phyloP scores from a whole-genome alignment of 495 filamentous ascomycete species.

The Talaromyces proteolyticus region DNA sequence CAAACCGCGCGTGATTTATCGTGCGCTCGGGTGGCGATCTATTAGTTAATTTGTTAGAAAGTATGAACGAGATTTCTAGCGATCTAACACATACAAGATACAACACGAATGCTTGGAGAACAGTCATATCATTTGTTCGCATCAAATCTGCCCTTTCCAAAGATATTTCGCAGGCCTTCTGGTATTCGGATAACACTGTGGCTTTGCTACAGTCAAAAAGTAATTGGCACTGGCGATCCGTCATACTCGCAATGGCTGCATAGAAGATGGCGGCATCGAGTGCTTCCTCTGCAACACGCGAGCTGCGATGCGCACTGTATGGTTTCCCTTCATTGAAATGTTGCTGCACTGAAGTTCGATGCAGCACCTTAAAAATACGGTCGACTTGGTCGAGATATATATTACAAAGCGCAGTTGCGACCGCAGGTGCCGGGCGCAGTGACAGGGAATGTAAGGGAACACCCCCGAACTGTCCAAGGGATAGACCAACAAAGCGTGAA shows the following conservation, averaged over 20 bases:
- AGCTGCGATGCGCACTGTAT: slow-evolving; percentile 26
- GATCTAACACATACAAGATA: slow-evolving; percentile 31
- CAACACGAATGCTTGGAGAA: slow-evolving; percentile 52
- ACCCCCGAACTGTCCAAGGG: background rate
- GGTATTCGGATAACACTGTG: slow-evolving; percentile 35
- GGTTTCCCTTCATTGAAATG: slow-evolving; percentile 21
- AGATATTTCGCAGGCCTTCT: slow-evolving; percentile 40
- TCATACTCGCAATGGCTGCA: slow-evolving; percentile 39
- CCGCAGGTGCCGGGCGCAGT: background rate
- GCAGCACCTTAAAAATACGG: slow-evolving; percentile 34
- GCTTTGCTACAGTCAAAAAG: slow-evolving; percentile 34
- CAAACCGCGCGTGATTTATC: slow-evolving; percentile 34
- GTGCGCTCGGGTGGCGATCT: slow-evolving; percentile 39
- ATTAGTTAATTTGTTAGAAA: slow-evolving; percentile 20
- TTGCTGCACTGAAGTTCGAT: slow-evolving; percentile 25
- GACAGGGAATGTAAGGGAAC: background rate
- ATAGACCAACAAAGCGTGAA: background rate
- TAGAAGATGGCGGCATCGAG: slow-evolving; percentile 49
- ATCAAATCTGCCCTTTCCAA: slow-evolving; percentile 47
- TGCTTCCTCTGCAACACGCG: slow-evolving; percentile 28
- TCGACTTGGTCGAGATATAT: slow-evolving; percentile 31
- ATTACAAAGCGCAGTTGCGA: slow-evolving; percentile 14
- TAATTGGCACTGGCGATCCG: slow-evolving; percentile 30
- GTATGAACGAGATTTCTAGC: too few relatives aligned
- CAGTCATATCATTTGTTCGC: slow-evolving; percentile 46